Evolutionary conservation across 2,329 filamentous ascomycete genomes (phyloP).

Genomic region (Orbilia blumenaviensis): DNA sequence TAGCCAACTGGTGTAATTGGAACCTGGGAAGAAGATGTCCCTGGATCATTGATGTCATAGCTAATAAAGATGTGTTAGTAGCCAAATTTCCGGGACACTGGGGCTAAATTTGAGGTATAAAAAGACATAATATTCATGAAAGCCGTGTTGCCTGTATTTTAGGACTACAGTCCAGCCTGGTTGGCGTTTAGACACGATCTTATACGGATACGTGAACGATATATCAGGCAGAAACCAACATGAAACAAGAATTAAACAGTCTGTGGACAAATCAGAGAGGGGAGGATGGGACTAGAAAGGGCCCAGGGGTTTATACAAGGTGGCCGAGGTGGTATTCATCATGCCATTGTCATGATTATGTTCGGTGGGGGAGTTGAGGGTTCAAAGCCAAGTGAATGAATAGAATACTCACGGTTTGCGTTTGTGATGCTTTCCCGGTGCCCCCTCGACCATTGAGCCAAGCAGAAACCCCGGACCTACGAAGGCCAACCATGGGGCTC

Average conservation of each 20-base stretch:
- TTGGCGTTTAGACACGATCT: not conserved
- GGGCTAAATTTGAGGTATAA: not conserved
- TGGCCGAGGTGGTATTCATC: too few relatives aligned
- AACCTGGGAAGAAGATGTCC: not conserved
- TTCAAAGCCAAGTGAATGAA: not conserved
- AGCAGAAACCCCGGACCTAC: slow-evolving; percentile 19
- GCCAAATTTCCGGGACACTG: not conserved
- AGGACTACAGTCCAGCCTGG: not conserved
- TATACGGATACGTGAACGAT: not conserved
- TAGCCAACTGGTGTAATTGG: slow-evolving; percentile 10
- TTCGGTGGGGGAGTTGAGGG: not conserved
- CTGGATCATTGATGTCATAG: slow-evolving; percentile 13
- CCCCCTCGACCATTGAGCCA: slow-evolving; percentile 14
- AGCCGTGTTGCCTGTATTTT: not conserved
- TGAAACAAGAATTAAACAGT: too few relatives aligned
- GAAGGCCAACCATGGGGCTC: not conserved
- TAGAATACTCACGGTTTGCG: slow-evolving; percentile 40
- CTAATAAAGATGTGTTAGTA: not conserved
- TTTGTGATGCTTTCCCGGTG: slow-evolving; percentile 38
- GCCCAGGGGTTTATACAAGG: too few relatives aligned
- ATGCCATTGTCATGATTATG: not conserved
- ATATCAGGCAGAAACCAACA: too few relatives aligned
- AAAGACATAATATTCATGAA: not conserved
- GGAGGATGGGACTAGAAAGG: too few relatives aligned
- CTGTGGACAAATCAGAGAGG: too few relatives aligned